Evolutionary conservation across 805 yeast genomes (phyloP).

Genomic region (Kregervanrija fluxuum): DNA sequence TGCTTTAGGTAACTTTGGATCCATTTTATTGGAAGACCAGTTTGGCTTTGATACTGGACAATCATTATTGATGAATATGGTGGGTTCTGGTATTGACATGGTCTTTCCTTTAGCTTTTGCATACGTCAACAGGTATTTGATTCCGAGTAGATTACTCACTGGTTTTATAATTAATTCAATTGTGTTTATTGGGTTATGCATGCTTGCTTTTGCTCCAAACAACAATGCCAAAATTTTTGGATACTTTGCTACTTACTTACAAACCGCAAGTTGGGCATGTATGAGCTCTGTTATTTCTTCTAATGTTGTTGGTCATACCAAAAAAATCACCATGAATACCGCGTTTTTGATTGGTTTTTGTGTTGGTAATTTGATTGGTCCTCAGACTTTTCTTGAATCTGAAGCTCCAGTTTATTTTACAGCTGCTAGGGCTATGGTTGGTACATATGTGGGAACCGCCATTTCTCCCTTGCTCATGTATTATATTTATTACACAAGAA

Average conservation of each 20-base stretch:
- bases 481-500: slow-evolving; percentile 34
- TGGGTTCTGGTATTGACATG: slow-evolving; percentile 24
- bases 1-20: slow-evolving; percentile 41
- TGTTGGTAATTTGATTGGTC: slow-evolving; percentile 48
- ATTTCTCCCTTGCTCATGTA: slow-evolving; percentile 21
- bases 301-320: slow-evolving; percentile 42
- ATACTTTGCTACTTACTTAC: too few relatives aligned
- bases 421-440: slow-evolving; percentile 34
- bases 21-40: slow-evolving; percentile 25
- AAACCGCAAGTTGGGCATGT: too few relatives aligned
- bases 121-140: too few relatives aligned
- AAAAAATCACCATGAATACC: slow-evolving; percentile 38
- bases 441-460: slow-evolving; percentile 20
- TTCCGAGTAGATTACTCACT: too few relatives aligned
- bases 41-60: slow-evolving; percentile 24
- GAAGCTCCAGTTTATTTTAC: slow-evolving; percentile 40
- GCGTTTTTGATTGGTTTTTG: slow-evolving; percentile 38
- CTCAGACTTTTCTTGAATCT: slow-evolving; percentile 35
- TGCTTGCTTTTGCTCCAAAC: slow-evolving; percentile 15
- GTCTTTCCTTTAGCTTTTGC: slow-evolving; percentile 10
- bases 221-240: too few relatives aligned
- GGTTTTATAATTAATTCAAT: too few relatives aligned
- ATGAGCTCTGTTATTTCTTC: slow-evolving; percentile 1
- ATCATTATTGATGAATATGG: slow-evolving; percentile 22
- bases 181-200: slow-evolving; percentile 7